phyloP scores from a whole-genome alignment of 129 eudicot genomes.

The Ambrosia artemisiifolia region DNA sequence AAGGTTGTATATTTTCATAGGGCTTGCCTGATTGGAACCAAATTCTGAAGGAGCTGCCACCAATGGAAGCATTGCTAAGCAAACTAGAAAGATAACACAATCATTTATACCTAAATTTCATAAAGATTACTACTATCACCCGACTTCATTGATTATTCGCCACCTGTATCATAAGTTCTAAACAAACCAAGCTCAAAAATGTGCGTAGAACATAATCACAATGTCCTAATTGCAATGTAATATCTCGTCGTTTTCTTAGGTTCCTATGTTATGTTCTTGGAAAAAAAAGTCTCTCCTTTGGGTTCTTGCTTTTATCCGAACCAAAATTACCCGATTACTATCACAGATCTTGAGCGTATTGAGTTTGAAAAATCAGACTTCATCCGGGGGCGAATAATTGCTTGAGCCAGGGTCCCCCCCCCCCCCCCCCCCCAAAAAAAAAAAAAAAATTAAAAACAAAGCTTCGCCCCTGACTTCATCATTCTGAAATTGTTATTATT shows the following conservation, averaged over 20 bases:
- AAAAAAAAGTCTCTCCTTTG: background rate
- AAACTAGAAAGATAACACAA: slow-evolving; percentile 76
- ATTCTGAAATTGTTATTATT: too few species aligned
- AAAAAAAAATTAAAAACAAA: too few species aligned
- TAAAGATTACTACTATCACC: slow-evolving; percentile 3
- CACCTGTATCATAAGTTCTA: background rate
- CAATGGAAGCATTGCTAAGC: slow-evolving; percentile 86
- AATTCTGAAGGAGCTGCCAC: slow-evolving; percentile 87
- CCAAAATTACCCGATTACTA: too few species aligned
- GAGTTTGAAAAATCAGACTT: too few species aligned
- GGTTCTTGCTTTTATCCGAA: too few species aligned
- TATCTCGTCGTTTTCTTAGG: background rate
- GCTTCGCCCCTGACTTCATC: too few species aligned
- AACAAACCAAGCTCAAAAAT: background rate
- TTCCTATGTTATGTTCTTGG: slow-evolving; percentile 21
- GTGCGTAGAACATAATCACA: slow-evolving; percentile 3
- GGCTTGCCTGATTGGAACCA: slow-evolving; percentile 98
- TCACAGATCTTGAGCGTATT: too few species aligned
- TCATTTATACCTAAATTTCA: slow-evolving; percentile 2
- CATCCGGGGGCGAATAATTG: too few species aligned
- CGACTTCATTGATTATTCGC: background rate
- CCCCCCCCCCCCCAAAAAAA: too few species aligned
- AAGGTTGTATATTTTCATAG: slow-evolving; percentile 24
- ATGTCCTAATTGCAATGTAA: background rate
- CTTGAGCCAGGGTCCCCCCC: too few species aligned